phyloP scores from a whole-genome alignment of 495 filamentous ascomycete genomes.

The Lasiosphaeria hispida region DNA sequence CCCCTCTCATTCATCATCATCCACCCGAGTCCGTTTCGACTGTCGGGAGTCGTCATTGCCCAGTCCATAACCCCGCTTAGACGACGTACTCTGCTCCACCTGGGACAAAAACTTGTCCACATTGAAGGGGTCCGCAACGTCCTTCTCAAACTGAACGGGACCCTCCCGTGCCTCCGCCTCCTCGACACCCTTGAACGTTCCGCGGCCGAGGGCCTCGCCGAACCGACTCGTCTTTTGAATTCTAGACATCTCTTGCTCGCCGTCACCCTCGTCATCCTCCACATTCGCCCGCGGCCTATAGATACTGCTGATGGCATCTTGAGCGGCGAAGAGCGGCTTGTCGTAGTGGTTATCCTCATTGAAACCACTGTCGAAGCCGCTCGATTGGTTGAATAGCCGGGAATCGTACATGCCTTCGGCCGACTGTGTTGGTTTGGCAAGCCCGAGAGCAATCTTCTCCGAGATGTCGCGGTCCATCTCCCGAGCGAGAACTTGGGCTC shows the following conservation, averaged over 20 bases:
- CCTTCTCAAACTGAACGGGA: conserved; percentile 98
- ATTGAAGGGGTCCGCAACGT: conserved; percentile 80
- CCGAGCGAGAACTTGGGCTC: conserved; percentile 85
- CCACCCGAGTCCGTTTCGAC: conserved; percentile 75
- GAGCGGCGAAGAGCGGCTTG: conserved; percentile 93
- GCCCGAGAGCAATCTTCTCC: conserved; percentile 91
- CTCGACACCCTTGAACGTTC: conserved; percentile 84
- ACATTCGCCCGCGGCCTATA: conserved; percentile 78
- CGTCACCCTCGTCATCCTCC: conserved; percentile 72
- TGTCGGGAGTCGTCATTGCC: conserved; percentile 68
- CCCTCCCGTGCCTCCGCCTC: conserved; percentile 86
- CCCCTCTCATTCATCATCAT: conserved; percentile 52
- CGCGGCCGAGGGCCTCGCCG: conserved; percentile 77
- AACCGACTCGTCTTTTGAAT: conserved; percentile 82
- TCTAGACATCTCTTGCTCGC: conserved; percentile 77
- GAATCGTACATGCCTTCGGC: conserved; percentile 96
- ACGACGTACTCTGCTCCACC: conserved; percentile 57
- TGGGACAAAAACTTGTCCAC: conserved; percentile 90
- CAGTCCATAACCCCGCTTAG: conserved; percentile 81
- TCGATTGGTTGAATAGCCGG: conserved; percentile 88
- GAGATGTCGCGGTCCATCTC: conserved; percentile 97
- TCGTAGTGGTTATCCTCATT: conserved; percentile 99
- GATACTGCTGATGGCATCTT: conserved; percentile 93
- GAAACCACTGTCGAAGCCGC: conserved; percentile 83
- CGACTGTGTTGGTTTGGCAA: conserved; percentile 90